These are phyloP conservation scores for Grammothele lineata DNA, from an alignment of 768 basidiomycete species.

Conservation along the genomic window DNA sequence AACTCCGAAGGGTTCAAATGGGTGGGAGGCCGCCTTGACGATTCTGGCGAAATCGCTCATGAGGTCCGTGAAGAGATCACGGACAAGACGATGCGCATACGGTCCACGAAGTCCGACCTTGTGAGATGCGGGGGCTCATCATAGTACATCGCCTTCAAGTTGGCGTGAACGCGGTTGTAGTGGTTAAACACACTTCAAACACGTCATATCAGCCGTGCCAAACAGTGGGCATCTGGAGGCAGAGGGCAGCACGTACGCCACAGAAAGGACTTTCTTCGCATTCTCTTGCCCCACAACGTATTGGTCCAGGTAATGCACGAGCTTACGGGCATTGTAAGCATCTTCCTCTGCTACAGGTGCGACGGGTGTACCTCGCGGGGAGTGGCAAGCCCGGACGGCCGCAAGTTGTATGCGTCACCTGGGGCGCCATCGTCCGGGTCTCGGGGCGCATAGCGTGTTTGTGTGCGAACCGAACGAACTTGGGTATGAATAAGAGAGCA, in stretches of 20 bases:
- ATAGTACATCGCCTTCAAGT: constrained; percentile 33
- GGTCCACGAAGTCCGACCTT: background rate
- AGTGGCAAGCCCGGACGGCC: constrained; percentile 53
- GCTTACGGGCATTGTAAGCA: constrained; percentile 35
- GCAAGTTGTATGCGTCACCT: no score
- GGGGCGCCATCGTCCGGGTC: no score
- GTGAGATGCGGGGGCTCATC: constrained; percentile 21
- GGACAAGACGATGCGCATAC: no score
- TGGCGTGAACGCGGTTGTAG: constrained; percentile 82
- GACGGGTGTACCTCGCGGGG: constrained; percentile 41
- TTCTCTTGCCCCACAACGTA: constrained; percentile 89
- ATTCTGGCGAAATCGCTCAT: background rate
- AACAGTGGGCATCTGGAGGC: background rate
- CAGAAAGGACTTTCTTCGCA: constrained; percentile 91
- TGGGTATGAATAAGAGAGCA: constrained; percentile 25
- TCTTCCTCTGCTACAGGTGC: background rate
- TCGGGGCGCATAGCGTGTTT: constrained; percentile 40
- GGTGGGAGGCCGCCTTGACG: no score
- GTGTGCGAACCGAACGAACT: constrained; percentile 47
- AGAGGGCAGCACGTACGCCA: constrained; percentile 62
- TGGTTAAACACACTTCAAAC: constrained; percentile 90
- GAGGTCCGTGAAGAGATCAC: no score
- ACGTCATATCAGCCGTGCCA: background rate
- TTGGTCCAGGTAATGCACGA: constrained; percentile 81
- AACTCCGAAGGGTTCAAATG: no score